Conservation (phyloP, 805 yeast genomes). For the Suhomyces sp. region DNA sequence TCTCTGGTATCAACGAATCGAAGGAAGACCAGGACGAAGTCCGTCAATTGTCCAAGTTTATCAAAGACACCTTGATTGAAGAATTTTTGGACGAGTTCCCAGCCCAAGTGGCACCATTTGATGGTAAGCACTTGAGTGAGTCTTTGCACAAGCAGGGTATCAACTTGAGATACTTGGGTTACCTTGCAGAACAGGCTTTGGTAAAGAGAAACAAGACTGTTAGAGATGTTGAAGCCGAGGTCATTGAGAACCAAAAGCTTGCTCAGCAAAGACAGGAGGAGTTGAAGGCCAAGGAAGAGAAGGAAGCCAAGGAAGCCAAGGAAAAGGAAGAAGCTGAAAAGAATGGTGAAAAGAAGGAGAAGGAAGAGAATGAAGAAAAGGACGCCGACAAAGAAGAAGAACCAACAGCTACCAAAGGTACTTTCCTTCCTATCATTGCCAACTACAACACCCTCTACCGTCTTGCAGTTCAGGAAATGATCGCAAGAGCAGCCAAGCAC, state of each 20-base stretch:
- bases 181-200: slow-evolving; percentile 41
- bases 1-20: slow-evolving; percentile 40
- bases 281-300: slow-evolving; percentile 20
- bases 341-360: slow-evolving; percentile 27
- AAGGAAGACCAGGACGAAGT: slow-evolving; percentile 61
- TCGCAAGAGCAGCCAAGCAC: slow-evolving; percentile 79
- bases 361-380: slow-evolving; percentile 24
- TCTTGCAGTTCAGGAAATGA: slow-evolving; percentile 60
- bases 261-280: slow-evolving; percentile 27
- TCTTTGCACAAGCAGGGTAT: slow-evolving; percentile 79
- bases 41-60: slow-evolving; percentile 63
- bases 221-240: slow-evolving; percentile 14
- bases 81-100: slow-evolving; percentile 56
- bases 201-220: slow-evolving; percentile 15
- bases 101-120: slow-evolving; percentile 65
- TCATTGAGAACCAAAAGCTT: slow-evolving; percentile 24
- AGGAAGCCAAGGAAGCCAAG: slow-evolving; percentile 21
- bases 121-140: slow-evolving; percentile 71
- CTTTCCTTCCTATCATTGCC: slow-evolving; percentile 41
- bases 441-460: slow-evolving; percentile 46
- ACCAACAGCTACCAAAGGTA: slow-evolving; percentile 31
- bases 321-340: slow-evolving; percentile 18
- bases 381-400: slow-evolving; percentile 18
- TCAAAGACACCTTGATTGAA: slow-evolving; percentile 58
- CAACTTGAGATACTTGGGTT: slow-evolving; percentile 84